A percentile compares a stretch with the other conserved stretches of the same genome.
Conservation (phyloP, 306 rosid species). For the Lathyrus sativus region DNA sequence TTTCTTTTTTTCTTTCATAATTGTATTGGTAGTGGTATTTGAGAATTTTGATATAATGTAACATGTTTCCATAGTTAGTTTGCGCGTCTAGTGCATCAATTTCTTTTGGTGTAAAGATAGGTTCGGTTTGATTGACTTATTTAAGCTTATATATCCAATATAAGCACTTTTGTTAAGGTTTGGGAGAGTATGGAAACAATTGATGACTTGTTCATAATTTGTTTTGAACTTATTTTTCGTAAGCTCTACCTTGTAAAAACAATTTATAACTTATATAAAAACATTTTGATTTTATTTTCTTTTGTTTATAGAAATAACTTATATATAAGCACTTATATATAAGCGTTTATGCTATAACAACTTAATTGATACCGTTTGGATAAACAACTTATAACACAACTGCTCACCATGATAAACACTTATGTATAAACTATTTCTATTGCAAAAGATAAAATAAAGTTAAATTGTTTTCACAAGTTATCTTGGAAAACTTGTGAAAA, state of each 20-base stretch:
- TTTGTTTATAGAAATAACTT: background rate
- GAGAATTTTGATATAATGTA: background rate
- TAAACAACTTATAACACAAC: too few relatives aligned
- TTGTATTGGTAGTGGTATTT: background rate
- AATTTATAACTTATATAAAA: background rate
- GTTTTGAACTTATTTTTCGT: background rate
- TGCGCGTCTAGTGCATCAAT: background rate
- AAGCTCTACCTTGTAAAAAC: too few relatives aligned
- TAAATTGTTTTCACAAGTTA: background rate
- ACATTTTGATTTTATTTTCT: background rate
- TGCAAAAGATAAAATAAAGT: background rate
- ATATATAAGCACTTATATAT: background rate
- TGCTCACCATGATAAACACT: too few relatives aligned
- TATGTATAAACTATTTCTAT: too few relatives aligned
- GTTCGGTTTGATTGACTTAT: background rate
- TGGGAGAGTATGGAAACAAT: background rate
- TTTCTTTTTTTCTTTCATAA: background rate
- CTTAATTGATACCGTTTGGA: too few relatives aligned
- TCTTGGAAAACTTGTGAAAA: too few relatives aligned
- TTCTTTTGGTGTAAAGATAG: background rate
- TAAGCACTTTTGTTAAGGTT: background rate
- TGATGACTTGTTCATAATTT: background rate
- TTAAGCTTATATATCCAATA: too few relatives aligned
- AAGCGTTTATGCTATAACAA: too few relatives aligned
- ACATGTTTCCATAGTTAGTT: conserved; percentile 3